Evolutionary conservation across 352 stramenopile genomes (phyloP), one percentile per base, ranked within the genome.

Genomic region (Globisporangium emineosum): DNA sequence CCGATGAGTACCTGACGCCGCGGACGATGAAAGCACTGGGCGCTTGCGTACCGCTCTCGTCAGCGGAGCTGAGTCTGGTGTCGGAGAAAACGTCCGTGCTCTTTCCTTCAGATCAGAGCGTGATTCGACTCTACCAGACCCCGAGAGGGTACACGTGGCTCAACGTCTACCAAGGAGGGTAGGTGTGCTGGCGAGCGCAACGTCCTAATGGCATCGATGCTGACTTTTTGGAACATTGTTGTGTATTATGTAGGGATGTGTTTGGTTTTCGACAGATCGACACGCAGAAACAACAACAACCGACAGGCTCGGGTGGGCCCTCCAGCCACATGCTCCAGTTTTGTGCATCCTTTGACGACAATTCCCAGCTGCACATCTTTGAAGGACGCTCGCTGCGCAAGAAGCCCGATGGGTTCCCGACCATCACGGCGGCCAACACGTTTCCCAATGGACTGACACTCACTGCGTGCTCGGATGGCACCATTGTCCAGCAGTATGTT

Each of bases 91-190:
- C 64, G 23, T 83, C 68, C 33, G 68, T 77, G 42, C 72, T 88
- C 43, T 92, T 81, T 56, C 83, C 85, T 35, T 79, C 80, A 4
- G 83, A 94, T 53, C 85, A 92, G 49, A 89, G 78, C 32, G 63
- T 92, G 30, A 66, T 92, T 5, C 69, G 71, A 12, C 37, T 92
- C 19, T 76, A 73, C 33, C 76, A 88, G 35, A 86, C 72, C 0
- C 69, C 76, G 2, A 67, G 68, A 3, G 70, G 71, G 5, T 57
- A 72, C 19, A 52, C 67, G 33, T 91, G 85, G 85, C 75, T 93
- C 49, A 90, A 67, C 27, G 77, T 93, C n/a, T 82, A 88, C 29
- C 81, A 80, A 5, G 56, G 78, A 54, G 69, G 79, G 83, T 90
- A 50, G 45, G 62, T 66, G 9, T 9, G 29, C 0, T 25, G 12